Evolutionary conservation across 495 filamentous ascomycete genomes (phyloP), one percentile per base, ranked within the genome.

Genomic region (Talaromyces liani): DNA sequence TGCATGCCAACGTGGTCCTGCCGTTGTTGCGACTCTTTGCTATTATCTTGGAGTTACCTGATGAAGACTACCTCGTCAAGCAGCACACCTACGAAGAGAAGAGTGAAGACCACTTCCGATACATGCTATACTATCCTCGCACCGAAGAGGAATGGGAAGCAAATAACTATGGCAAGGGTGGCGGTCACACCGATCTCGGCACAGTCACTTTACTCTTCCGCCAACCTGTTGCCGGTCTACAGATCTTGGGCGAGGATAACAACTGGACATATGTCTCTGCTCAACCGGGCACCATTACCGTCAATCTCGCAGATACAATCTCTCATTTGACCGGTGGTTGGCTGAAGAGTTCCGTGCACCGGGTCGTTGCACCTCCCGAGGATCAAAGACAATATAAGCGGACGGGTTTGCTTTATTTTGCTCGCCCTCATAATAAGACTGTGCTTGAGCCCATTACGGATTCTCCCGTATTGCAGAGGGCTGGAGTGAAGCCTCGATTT

Each of bases 151-250:
- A 79, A 9, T 81, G 82, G 70, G 65, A 72, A 25, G 69, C 72
- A 31, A 71, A 72, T 14, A 71, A 70, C 3, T 67, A 68, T 14
- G 61, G 76, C 6, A 72, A 77, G 58, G 72, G 65, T 27, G 70
- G 71, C 1, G 75, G 75, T 4, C 74, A 79, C 51, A 78, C 75
- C 1, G 75, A 79, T 25, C 61, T 78, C 12, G 77, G 75, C 8
- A 76, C 75, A 0, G 72, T 80, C 1, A 76, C 79, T 1, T 69
- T 79, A 14, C 73, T 79, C 0, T 85, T 83, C 73, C 75, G 80
- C 31, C 83, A 86, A 63, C 81, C 82, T 6, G 72, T 85, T 39
- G 84, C 82, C 4, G 84, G 77, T 12, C 67, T 86, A 33, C 82
- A 86, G 67, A 77, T 85, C 33, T 36, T 63, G 31, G 41, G 45